phyloP scores from a whole-genome alignment of 116 monocot genomes.

The Posidonia oceanica region DNA sequence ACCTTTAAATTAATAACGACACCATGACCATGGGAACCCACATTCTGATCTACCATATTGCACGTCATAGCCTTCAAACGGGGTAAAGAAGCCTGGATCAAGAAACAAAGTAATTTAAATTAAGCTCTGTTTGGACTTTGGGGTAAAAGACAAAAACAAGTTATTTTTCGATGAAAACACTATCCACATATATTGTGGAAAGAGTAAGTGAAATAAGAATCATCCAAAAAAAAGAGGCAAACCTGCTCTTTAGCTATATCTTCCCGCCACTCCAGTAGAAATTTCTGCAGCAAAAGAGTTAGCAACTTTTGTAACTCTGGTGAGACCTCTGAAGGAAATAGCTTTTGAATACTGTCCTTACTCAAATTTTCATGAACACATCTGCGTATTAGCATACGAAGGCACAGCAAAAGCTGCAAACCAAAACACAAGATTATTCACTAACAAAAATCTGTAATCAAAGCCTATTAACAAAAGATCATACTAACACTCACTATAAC shows the following conservation, averaged over 20 bases:
- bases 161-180: too few species aligned
- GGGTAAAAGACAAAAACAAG: too few species aligned
- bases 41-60: slow-evolving; percentile 35
- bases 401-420: slow-evolving; percentile 75
- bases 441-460: too few species aligned
- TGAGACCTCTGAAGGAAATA: slow-evolving; percentile 77
- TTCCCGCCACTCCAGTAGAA: slow-evolving; percentile 69
- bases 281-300: slow-evolving; percentile 64
- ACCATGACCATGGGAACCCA: slow-evolving; percentile 18
- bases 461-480: too few species aligned
- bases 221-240: neutral
- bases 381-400: slow-evolving; percentile 71
- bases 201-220: neutral
- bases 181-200: neutral
- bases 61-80: slow-evolving; percentile 48
- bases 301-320: slow-evolving; percentile 69
- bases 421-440: neutral
- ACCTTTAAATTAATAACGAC: slow-evolving; percentile 51
- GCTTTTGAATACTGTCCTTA: slow-evolving; percentile 73
- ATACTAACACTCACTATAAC: too few species aligned
- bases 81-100: slow-evolving; percentile 36
- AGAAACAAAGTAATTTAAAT: neutral
- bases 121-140: neutral
- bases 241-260: slow-evolving; percentile 68
- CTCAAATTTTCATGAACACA: slow-evolving; percentile 48